These are phyloP conservation scores for Yarrowia porcina DNA, from an alignment of 805 yeast species.

Conservation along the genomic window DNA sequence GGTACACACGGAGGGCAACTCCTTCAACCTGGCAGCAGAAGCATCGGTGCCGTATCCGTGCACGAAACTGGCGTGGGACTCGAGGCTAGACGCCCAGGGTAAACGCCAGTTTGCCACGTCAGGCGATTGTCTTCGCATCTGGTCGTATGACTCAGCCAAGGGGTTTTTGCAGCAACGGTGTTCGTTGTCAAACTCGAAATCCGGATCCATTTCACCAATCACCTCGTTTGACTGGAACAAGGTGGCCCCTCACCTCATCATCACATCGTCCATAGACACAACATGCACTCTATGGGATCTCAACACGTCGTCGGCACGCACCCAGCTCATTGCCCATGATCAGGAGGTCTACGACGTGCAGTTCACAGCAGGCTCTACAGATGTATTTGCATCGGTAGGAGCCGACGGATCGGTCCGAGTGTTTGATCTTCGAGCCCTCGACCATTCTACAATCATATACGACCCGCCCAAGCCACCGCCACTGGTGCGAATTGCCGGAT, in stretches of 20 bases:
- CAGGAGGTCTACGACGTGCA: conserved; percentile 91
- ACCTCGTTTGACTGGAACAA: conserved; percentile 93
- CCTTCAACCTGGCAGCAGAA: conserved; percentile 50
- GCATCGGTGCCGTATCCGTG: conserved; percentile 61
- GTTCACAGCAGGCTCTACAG: conserved; percentile 67
- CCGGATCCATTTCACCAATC: conserved; percentile 70
- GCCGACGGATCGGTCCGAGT: conserved; percentile 93
- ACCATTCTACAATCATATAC: conserved; percentile 91
- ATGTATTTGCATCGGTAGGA: conserved; percentile 87
- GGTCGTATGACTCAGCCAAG: conserved; percentile 46
- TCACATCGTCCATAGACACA: conserved; percentile 89
- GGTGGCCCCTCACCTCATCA: conserved; percentile 62
- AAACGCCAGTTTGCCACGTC: conserved; percentile 59
- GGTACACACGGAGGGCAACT: conserved; percentile 31
- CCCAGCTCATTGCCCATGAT: conserved; percentile 95
- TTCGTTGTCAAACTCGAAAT: conserved; percentile 42
- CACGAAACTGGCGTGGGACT: conserved; percentile 71
- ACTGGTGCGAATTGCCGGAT: conserved; percentile 69
- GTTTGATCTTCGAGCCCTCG: conserved; percentile 82
- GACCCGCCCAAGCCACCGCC: conserved; percentile 59
- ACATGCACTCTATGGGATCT: conserved; percentile 97
- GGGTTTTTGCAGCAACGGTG: conserved; percentile 42
- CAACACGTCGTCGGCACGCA: conserved; percentile 64
- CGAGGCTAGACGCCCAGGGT: conserved; percentile 38
- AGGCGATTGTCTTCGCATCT: conserved; percentile 67